These are phyloP conservation scores for Quercus lobata DNA, from an alignment of 331 rosid genomes.

Conservation along the genomic window DNA sequence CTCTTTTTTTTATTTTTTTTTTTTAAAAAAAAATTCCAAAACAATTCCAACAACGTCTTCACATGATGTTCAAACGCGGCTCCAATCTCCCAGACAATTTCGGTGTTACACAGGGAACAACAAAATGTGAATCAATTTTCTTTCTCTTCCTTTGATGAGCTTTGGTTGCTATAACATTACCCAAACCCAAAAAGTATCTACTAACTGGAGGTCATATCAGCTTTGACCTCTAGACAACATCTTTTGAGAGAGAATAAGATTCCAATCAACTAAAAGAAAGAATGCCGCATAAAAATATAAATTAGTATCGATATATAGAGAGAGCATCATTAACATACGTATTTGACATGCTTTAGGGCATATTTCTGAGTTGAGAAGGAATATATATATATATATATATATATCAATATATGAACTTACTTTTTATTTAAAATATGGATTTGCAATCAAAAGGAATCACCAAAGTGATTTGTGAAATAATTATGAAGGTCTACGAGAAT, in stretches of 20 bases:
- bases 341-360: conserved; percentile 23
- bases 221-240: not conserved
- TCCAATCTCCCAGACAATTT: conserved; percentile 9
- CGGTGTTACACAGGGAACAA: not conserved
- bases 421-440: not conserved
- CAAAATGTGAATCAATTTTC: conserved; percentile 1
- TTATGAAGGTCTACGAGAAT: not conserved
- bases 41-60: not conserved
- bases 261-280: conserved; percentile 7
- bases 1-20: no score
- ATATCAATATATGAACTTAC: no score
- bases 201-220: not conserved
- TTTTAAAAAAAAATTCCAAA: not conserved
- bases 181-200: conserved; percentile 5
- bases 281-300: not conserved
- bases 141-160: conserved; percentile 28
- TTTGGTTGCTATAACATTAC: conserved; percentile 4
- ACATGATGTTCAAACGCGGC: not conserved
- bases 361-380: not conserved
- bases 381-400: not conserved
- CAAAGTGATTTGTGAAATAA: not conserved
- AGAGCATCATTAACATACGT: not conserved
- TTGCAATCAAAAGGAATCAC: not conserved
- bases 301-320: conserved; percentile 1
- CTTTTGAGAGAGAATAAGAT: conserved; percentile 8